Evolutionary conservation across 1,284 basidiomycete genomes (phyloP).

Genomic region (Quambalaria eucalypti): DNA sequence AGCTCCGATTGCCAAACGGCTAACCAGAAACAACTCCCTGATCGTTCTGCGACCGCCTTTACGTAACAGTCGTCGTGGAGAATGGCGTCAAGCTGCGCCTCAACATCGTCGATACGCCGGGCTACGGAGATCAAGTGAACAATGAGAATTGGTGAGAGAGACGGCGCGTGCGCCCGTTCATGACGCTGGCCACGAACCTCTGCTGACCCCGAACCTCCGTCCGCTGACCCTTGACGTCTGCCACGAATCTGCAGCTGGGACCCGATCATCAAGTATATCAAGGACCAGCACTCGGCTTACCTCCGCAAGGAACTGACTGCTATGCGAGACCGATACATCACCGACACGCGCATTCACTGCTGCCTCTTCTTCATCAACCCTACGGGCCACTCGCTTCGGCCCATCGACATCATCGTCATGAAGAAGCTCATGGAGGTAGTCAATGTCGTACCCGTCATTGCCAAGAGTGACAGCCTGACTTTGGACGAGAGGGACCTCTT

Average conservation of each 20-base stretch:
- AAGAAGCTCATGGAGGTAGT: slow-evolving; percentile 97
- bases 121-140: slow-evolving; percentile 97
- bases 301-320: slow-evolving; percentile 97
- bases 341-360: slow-evolving; percentile 96
- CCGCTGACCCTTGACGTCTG: background rate
- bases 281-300: slow-evolving; percentile 97
- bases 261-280: slow-evolving; percentile 95
- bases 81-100: slow-evolving; percentile 88
- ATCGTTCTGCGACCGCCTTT: background rate
- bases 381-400: slow-evolving; percentile 39
- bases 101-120: slow-evolving; percentile 98
- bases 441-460: slow-evolving; percentile 96
- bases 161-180: background rate
- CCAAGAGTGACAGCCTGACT: slow-evolving; percentile 92
- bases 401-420: slow-evolving; percentile 93
- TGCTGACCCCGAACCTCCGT: too few species aligned
- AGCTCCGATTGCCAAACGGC: background rate
- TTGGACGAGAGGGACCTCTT: slow-evolving; percentile 84
- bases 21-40: background rate
- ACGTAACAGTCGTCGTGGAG: slow-evolving; percentile 72
- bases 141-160: slow-evolving; percentile 82
- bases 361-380: slow-evolving; percentile 92
- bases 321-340: slow-evolving; percentile 94
- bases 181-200: too few species aligned
- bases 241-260: slow-evolving; percentile 80